phyloP scores from a whole-genome alignment of 139 green algal genomes.

The Chlorella sorokiniana region DNA sequence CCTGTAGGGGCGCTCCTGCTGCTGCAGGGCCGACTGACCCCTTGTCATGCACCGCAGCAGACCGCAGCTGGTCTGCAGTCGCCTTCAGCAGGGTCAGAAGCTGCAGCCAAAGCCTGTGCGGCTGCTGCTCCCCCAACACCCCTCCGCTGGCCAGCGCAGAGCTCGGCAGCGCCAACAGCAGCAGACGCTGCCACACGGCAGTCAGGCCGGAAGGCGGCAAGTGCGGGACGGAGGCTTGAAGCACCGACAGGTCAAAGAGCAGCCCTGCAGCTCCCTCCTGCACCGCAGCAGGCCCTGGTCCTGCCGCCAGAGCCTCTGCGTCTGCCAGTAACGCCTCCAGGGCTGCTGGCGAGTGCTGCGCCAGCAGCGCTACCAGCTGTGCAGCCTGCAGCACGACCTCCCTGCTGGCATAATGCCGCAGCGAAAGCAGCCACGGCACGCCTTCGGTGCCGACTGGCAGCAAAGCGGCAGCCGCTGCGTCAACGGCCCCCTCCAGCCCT shows the following conservation, averaged over 20 bases:
- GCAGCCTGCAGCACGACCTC: slow-evolving; percentile 9
- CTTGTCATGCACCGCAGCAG: not conserved
- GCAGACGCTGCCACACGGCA: slow-evolving; percentile 1
- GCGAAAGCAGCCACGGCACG: slow-evolving; percentile 11
- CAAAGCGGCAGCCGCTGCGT: not conserved
- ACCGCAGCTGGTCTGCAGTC: no score
- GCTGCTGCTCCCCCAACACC: no score
- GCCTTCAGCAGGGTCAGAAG: slow-evolving; percentile 1
- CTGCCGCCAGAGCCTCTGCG: not conserved
- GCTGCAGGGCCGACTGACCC: not conserved
- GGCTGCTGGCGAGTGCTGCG: not conserved
- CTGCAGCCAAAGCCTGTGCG: not conserved
- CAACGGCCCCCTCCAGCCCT: not conserved
- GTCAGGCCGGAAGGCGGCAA: not conserved
- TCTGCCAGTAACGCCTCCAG: not conserved
- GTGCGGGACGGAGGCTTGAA: not conserved
- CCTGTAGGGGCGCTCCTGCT: no score
- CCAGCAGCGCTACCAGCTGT: slow-evolving; percentile 1
- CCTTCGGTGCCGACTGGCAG: not conserved
- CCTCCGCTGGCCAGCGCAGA: not conserved
- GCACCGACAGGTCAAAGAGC: slow-evolving; percentile 6
- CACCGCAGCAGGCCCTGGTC: not conserved
- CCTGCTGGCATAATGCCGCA: not conserved
- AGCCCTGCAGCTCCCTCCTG: no score
- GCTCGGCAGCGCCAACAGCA: not conserved